A percentile compares a stretch with the other conserved stretches of the same genome.
Evolutionary conservation across 192 early-diverging fungal species (phyloP).

Genomic region (Rhizophlyctis rosea): DNA sequence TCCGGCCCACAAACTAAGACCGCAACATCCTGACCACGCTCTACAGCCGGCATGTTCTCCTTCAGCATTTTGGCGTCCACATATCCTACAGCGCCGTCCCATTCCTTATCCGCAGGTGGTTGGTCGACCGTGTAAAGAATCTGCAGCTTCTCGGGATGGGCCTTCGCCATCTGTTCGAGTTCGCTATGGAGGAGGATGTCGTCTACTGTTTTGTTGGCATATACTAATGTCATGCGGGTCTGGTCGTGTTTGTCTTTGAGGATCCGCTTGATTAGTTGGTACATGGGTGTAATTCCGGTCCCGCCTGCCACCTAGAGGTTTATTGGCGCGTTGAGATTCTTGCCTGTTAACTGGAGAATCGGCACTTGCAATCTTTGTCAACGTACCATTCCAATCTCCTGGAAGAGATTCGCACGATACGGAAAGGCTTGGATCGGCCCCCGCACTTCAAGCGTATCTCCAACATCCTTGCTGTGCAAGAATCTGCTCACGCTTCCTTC

Average conservation of each 20-base stretch:
- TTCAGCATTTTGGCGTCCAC: constrained; percentile 56
- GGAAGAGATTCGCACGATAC: constrained; percentile 24
- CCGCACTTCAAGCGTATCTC: constrained; percentile 4
- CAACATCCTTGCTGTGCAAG: neutral
- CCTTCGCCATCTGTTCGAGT: constrained; percentile 69
- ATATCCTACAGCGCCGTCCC: constrained; percentile 47
- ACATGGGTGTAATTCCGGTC: constrained; percentile 91
- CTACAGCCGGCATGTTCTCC: constrained; percentile 43
- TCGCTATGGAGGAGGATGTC: constrained; percentile 84
- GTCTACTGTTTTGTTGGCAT: constrained; percentile 79
- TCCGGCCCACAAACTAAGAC: constrained; percentile 12
- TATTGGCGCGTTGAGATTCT: constrained; percentile 28
- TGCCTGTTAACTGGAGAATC: constrained; percentile 33
- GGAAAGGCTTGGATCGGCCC: neutral
- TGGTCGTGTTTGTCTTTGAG: constrained; percentile 79
- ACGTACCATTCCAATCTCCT: constrained; percentile 74
- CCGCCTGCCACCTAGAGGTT: constrained; percentile 41
- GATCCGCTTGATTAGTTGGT: constrained; percentile 86
- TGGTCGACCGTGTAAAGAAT: constrained; percentile 86
- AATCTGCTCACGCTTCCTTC: neutral
- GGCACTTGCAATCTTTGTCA: constrained; percentile 50
- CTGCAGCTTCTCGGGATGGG: constrained; percentile 67
- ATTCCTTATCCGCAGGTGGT: constrained; percentile 36
- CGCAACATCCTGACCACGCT: constrained; percentile 46
- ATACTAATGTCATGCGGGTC: constrained; percentile 79